Evolutionary conservation across 441 rosid species (phyloP).

Genomic region (Theobroma grandiflorum): DNA sequence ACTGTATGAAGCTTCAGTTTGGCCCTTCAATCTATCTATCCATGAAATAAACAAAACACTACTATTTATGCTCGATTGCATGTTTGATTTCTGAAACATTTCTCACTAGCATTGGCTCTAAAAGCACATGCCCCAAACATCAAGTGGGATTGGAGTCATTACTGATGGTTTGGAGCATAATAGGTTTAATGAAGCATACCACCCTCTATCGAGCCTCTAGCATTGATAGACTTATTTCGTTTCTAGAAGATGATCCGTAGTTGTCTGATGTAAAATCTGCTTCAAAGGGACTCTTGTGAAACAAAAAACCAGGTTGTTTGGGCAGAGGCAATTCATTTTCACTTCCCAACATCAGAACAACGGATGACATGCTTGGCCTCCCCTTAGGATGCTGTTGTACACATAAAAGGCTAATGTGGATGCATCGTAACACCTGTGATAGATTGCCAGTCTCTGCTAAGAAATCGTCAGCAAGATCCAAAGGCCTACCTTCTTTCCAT

Average conservation of each 20-base stretch:
- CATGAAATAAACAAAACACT: no score
- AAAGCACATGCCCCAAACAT: no score
- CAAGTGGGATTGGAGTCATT: no score
- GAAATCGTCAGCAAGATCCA: slow-evolving; percentile 39
- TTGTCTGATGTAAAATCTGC: slow-evolving; percentile 24
- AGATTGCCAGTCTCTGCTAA: not conserved
- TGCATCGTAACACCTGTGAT: slow-evolving; percentile 32
- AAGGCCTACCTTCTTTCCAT: slow-evolving; percentile 35
- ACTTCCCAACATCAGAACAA: slow-evolving; percentile 43
- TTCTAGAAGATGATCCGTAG: not conserved
- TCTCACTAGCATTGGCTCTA: no score
- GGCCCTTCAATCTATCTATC: no score
- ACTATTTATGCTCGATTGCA: no score
- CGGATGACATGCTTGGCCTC: slow-evolving; percentile 47
- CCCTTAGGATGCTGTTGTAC: slow-evolving; percentile 45
- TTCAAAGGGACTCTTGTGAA: slow-evolving; percentile 32
- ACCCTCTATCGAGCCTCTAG: not conserved
- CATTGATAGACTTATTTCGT: not conserved
- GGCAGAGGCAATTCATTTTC: slow-evolving; percentile 42
- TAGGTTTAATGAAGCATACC: not conserved
- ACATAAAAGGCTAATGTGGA: slow-evolving; percentile 33
- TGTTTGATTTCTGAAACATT: no score
- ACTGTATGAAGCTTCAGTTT: no score
- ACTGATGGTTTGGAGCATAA: not conserved
- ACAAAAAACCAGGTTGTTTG: slow-evolving; percentile 50